phyloP scores from a whole-genome alignment of 345 rosid species.

The Dimocarpus longan region DNA sequence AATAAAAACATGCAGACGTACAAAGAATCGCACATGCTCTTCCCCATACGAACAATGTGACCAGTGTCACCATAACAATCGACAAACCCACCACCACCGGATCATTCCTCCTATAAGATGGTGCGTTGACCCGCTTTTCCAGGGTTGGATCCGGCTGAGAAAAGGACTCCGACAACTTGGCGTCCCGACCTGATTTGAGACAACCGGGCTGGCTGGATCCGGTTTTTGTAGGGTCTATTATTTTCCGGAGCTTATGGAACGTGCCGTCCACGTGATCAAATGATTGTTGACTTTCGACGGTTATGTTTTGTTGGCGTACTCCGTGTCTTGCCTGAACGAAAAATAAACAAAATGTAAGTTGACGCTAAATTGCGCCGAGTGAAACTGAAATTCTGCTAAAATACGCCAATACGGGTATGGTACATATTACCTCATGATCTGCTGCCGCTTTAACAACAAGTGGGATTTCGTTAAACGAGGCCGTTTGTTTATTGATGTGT shows the following conservation, averaged over 20 bases:
- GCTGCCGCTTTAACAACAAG: too few relatives aligned
- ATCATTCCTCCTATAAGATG: background rate
- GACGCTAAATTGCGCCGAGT: too few relatives aligned
- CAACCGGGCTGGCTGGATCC: constrained; percentile 36
- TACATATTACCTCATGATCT: too few relatives aligned
- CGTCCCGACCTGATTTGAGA: constrained; percentile 24
- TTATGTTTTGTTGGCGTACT: constrained; percentile 21
- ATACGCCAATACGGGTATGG: too few relatives aligned
- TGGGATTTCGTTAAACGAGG: too few relatives aligned
- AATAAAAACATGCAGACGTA: constrained; percentile 62
- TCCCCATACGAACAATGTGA: constrained; percentile 60
- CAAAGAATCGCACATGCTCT: constrained; percentile 65
- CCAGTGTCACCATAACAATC: constrained; percentile 50
- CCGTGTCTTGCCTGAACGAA: constrained; percentile 33
- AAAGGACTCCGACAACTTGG: constrained; percentile 14
- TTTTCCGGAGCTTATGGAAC: constrained; percentile 25
- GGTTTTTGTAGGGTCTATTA: constrained; percentile 28
- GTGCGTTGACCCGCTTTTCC: background rate
- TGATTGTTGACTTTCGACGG: constrained; percentile 28
- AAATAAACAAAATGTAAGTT: background rate
- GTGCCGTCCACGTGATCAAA: constrained; percentile 23
- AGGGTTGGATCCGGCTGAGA: constrained; percentile 1
- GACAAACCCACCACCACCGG: constrained; percentile 51
- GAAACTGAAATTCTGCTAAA: too few relatives aligned
- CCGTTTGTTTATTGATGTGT: too few relatives aligned